Evolutionary conservation across 1,139 yeast species (phyloP), one percentile per base, ranked within the genome.

Genomic region (Candida neerlandica): DNA sequence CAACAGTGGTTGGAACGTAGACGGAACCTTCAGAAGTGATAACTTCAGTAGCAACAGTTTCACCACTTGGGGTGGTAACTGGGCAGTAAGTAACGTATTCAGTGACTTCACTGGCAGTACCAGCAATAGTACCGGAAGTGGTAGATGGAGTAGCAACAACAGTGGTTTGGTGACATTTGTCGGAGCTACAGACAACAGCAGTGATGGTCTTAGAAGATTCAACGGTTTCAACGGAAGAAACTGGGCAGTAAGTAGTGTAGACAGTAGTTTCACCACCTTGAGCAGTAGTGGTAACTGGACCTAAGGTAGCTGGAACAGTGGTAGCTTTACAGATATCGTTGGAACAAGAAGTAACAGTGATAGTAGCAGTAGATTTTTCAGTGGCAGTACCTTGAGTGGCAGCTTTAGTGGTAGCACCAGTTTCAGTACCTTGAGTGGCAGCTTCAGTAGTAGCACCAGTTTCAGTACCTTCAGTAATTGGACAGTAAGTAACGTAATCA

Each of bases 321-420:
- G 72, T 60, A 34, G 55, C 57, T 46, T 58, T 45, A 61, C 78
- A 74, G 47, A 56, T 60, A 64, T 69, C 49, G 60, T 69, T 62
- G 43, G 65, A 58, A 69, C 85, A 80, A 50, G 78, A 71, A 51
- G 84, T 79, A 67, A 79, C 69, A 62, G 85, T 62, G 43, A 62
- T 38, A n/a, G 21, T 14, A 3, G 21, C 15, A 27, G 41, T 38
- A 12, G 41, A 23, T 38, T 38, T 18, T 38, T 48, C 51, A 40
- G 63, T 60, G 23, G 55, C 51, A 46, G 61, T 54, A 61, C 75
- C 76, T 34, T 61, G 65, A 40, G 53, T 48, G 34, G 60, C 34
- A 32, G 30, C 30, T 44, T 15, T 37, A 41, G 35, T 32, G 23
- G 64, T 55, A 14, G 51, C 12, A 5, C 12, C 34, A 11, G 57